Base-by-base conservation (phyloP, 2,329 filamentous ascomycete species). In the Byssothecium circinans region DNA sequence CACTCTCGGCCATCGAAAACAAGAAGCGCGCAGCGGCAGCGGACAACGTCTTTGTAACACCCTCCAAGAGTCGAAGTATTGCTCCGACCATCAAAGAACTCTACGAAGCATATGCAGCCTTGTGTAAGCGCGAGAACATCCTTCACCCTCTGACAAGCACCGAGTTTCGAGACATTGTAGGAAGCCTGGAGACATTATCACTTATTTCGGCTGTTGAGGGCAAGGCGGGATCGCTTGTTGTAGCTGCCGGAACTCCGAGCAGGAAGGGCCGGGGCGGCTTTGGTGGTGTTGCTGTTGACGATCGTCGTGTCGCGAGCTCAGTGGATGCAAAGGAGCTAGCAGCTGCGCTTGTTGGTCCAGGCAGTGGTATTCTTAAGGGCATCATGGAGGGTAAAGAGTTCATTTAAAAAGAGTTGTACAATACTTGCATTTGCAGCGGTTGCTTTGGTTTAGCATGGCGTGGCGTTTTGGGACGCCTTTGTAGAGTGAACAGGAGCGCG, bases 121-220 rank as follows among this genome's bases (percentile, higher is more conserved):
- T 96, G 14, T 99, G 94, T 73, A 92, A 84, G 48, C 83, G 84
- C 29, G 92, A 97, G 62, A 88, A 91, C n/a, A 79, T 95, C 8
- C 80, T 99, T 2, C 91, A 96, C 58, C 89, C 92, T 1, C 81
- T 99, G 2, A 94, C 90, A 1, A 87, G 83, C 62, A 94, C 90
- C 4, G 94, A 99, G 70, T 99, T 99, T 71, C 84, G 91, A 48
- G 94, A 99, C 71, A 91, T 99, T 4, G 79, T 96, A 17, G 85
- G 87, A 29, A 95, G 89, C 59, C 74, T 99, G 43, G 94, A 99
- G 75, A 94, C 91, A 0, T 75, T 96, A 38, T 91, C 89, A 1
- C 76, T 97, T 18, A 80, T 96, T 5, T 79, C 86, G 68, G 71
- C 86, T 73, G 63, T 88, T 74, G 66, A 89, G 80, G 75, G 88